Percentiles rank a stretch among this genome's conserved stretches.
Conservation (phyloP, 2,329 filamentous ascomycete species). For the Didymella pomorum region DNA sequence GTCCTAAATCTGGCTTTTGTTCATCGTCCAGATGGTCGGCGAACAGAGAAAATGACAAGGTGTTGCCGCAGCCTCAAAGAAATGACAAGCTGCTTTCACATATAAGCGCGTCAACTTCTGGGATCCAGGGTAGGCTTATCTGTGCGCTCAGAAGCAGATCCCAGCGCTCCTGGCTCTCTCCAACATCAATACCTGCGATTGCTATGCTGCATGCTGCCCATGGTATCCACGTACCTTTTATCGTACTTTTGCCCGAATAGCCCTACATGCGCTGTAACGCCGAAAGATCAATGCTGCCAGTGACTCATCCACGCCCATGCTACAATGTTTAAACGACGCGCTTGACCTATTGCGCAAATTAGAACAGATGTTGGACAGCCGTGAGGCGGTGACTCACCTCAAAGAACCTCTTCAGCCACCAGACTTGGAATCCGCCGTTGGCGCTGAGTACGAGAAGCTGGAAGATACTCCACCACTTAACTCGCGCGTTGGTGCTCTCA, state of each 20-base stretch:
- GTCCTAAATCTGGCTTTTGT: constrained; percentile 1
- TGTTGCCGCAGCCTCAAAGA: not conserved
- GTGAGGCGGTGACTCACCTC: constrained; percentile 64
- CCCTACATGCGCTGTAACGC: constrained; percentile 30
- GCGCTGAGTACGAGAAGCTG: constrained; percentile 88
- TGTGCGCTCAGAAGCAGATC: not conserved
- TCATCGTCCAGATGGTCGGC: not conserved
- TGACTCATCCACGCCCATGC: not conserved
- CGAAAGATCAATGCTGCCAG: constrained; percentile 20
- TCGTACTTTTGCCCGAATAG: constrained; percentile 8
- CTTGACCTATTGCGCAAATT: constrained; percentile 38
- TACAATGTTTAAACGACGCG: constrained; percentile 38
- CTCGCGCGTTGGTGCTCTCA: constrained; percentile 94
- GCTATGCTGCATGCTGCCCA: not conserved
- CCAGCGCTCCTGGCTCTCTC: not conserved
- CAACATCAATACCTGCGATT: not conserved
- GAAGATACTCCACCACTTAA: constrained; percentile 99
- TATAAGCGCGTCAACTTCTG: not conserved
- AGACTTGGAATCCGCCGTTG: constrained; percentile 97
- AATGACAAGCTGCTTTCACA: not conserved
- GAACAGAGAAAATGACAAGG: not conserved
- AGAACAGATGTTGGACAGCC: constrained; percentile 24
- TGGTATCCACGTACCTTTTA: constrained; percentile 1
- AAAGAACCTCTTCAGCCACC: constrained; percentile 99
- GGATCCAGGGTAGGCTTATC: not conserved